phyloP scores from a whole-genome alignment of 495 filamentous ascomycete genomes.

The Talaromyces proteolyticus region DNA sequence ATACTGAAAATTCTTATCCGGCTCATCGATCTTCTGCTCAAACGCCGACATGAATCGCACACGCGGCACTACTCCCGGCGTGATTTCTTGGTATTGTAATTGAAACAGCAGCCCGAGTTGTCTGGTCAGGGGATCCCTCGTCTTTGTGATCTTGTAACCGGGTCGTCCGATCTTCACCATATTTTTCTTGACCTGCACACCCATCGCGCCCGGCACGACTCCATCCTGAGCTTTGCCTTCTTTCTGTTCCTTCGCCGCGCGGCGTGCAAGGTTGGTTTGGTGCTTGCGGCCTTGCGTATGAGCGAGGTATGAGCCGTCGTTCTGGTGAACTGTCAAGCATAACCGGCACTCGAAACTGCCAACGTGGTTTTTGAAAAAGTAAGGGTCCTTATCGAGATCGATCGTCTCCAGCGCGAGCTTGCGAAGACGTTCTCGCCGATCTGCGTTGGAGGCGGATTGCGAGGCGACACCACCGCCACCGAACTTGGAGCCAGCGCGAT shows the following conservation, averaged over 20 bases:
- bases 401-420: constrained; percentile 98
- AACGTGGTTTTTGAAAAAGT: constrained; percentile 99
- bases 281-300: constrained; percentile 99
- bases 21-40: constrained; percentile 94
- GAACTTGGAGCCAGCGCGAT: constrained; percentile 96
- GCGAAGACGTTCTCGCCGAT: constrained; percentile 92
- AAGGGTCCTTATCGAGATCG: constrained; percentile 98
- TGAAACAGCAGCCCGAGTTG: constrained; percentile 92
- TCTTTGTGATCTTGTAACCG: constrained; percentile 97
- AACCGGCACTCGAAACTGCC: constrained; percentile 97
- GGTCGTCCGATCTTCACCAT: constrained; percentile 96
- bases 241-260: constrained; percentile 88
- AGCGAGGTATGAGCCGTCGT: constrained; percentile 98
- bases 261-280: constrained; percentile 96
- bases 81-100: constrained; percentile 91
- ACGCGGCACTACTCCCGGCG: constrained; percentile 64
- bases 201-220: constrained; percentile 58
- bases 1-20: constrained; percentile 92
- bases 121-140: constrained; percentile 80
- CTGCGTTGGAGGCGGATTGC: constrained; percentile 87
- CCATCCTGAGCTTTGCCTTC: constrained; percentile 75
- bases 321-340: constrained; percentile 98
- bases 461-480: constrained; percentile 96
- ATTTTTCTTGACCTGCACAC: constrained; percentile 80
- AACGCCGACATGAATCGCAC: constrained; percentile 97